A percentile compares a stretch with the other conserved stretches of the same genome.
Conservation (phyloP, 495 filamentous ascomycete genomes). For the Penicillium lividum region DNA sequence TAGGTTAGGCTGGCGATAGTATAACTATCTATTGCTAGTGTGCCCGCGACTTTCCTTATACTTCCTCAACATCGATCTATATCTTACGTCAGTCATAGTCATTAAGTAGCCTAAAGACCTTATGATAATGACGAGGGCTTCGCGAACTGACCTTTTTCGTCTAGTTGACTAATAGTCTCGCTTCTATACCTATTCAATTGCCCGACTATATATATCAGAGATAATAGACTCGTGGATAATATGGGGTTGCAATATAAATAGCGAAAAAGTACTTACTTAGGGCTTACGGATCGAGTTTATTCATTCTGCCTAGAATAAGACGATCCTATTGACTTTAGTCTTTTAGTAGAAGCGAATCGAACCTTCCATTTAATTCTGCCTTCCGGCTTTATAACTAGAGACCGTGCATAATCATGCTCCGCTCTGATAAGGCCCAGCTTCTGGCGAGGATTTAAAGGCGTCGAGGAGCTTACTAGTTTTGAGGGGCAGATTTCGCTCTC, state of each 20-base stretch:
- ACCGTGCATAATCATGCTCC: not conserved
- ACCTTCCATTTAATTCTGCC: not conserved
- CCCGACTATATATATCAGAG: not conserved
- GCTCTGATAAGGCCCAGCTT: not conserved
- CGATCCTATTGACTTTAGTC: not conserved
- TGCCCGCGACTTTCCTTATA: not conserved
- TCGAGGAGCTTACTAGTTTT: not conserved
- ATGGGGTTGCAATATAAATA: not conserved
- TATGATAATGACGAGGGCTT: not conserved
- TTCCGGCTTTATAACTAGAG: not conserved
- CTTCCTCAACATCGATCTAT: not conserved
- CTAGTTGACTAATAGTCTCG: not conserved
- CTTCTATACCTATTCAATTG: not conserved
- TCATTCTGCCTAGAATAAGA: not conserved
- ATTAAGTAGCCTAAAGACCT: not conserved
- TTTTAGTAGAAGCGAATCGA: not conserved
- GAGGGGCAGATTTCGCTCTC: not conserved
- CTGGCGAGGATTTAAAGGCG: not conserved
- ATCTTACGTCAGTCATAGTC: not conserved
- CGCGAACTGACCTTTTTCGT: not conserved
- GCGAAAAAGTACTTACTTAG: not conserved
- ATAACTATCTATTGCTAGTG: not conserved
- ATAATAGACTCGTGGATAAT: not conserved
- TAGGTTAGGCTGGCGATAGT: not conserved
- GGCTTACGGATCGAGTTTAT: not conserved